These are phyloP conservation scores for Aquilaria sinensis DNA, from an alignment of 345 rosid genomes.

Conservation along the genomic window DNA sequence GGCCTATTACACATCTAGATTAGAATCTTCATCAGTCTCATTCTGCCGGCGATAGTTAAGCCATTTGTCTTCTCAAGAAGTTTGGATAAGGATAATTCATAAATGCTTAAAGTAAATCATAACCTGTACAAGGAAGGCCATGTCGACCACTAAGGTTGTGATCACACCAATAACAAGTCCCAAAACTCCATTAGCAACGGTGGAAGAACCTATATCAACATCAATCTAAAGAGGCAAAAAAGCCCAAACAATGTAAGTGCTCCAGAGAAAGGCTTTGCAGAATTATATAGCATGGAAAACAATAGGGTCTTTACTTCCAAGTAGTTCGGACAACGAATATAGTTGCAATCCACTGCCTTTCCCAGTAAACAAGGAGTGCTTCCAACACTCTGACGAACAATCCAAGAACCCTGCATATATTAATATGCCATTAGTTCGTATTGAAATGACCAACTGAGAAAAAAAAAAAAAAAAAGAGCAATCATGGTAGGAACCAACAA, in stretches of 20 bases:
- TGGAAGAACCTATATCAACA: conserved; percentile 95
- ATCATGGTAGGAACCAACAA: not conserved
- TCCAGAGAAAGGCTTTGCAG: not conserved
- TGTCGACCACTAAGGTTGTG: conserved; percentile 87
- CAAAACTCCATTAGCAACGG: conserved; percentile 97
- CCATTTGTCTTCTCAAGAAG: no score
- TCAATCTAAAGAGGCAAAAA: conserved; percentile 54
- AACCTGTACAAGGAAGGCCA: conserved; percentile 98
- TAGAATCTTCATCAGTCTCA: no score
- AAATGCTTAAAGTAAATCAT: no score
- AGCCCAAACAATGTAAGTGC: not conserved
- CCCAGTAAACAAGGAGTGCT: conserved; percentile 97
- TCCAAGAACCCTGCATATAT: conserved; percentile 89
- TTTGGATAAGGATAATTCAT: no score
- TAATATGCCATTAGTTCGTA: not conserved
- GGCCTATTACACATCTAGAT: no score
- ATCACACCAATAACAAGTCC: conserved; percentile 97
- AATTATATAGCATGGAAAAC: not conserved
- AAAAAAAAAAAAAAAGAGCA: not conserved
- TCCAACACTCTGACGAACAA: conserved; percentile 98
- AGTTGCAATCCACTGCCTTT: conserved; percentile 94
- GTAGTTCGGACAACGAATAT: conserved; percentile 77
- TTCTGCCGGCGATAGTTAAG: no score
- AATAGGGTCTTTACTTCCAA: conserved; percentile 53
- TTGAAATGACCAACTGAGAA: not conserved